Evolutionary conservation across 257 asterid species (phyloP).

Genomic region (Salvia hispanica): DNA sequence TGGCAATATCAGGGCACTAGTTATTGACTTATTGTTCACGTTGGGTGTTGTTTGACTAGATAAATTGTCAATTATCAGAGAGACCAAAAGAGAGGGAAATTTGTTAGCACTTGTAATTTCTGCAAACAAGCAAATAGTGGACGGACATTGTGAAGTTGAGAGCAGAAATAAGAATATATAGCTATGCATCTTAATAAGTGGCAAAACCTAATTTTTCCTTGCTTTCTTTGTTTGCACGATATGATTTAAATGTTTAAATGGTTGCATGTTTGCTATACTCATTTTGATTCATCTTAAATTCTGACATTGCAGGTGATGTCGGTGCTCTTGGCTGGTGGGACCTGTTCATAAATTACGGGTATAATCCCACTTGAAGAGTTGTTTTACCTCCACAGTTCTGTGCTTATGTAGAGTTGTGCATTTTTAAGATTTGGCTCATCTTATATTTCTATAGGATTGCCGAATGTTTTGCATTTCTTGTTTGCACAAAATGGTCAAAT

Average conservation of each 20-base stretch:
- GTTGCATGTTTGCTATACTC: constrained; percentile 12
- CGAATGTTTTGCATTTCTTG: constrained; percentile 98
- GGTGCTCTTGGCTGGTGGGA: constrained; percentile 99
- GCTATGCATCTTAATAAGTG: too few relatives aligned
- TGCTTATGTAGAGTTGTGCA: constrained; percentile 32
- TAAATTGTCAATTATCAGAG: not conserved
- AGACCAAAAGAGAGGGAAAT: not conserved
- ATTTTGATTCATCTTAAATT: constrained; percentile 19
- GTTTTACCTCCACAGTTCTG: constrained; percentile 20
- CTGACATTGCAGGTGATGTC: constrained; percentile 62
- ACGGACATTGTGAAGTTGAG: too few relatives aligned
- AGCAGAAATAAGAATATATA: too few relatives aligned
- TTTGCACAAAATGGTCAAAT: constrained; percentile 98
- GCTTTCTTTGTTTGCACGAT: not conserved
- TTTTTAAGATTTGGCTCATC: constrained; percentile 33
- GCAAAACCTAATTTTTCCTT: not conserved
- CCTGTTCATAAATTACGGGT: constrained; percentile 93
- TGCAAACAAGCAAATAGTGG: too few relatives aligned
- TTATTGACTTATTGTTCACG: not conserved
- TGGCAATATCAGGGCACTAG: not conserved
- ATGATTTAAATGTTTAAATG: not conserved
- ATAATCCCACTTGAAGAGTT: constrained; percentile 30
- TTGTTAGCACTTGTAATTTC: not conserved
- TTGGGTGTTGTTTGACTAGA: not conserved
- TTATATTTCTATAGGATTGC: constrained; percentile 65